Evolutionary conservation across 1,139 yeast species (phyloP).

Genomic region (Geotrichum phurueaensis): DNA sequence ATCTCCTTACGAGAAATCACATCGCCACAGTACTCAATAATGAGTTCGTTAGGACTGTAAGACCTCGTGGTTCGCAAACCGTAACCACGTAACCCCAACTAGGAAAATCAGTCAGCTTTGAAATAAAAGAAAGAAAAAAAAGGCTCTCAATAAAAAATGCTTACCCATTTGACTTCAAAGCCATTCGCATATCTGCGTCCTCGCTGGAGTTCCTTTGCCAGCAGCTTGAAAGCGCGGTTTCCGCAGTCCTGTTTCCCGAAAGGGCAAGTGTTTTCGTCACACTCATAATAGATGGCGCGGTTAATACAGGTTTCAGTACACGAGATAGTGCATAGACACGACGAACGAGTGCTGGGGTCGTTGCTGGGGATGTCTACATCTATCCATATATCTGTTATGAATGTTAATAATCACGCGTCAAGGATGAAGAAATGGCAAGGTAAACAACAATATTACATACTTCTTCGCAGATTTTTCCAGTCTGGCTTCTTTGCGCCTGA

Average conservation of each 20-base stretch:
- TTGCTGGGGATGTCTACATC: conserved; percentile 25
- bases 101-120: background rate
- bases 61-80: conserved; percentile 37
- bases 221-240: conserved; percentile 34
- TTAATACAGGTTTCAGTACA: conserved; percentile 36
- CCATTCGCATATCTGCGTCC: conserved; percentile 32
- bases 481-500: conserved; percentile 26
- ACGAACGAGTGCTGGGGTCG: conserved; percentile 22
- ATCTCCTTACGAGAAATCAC: conserved; percentile 36
- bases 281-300: conserved; percentile 35
- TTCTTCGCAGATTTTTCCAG: conserved; percentile 34
- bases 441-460: conserved; percentile 16
- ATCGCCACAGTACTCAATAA: conserved; percentile 44
- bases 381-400: conserved; percentile 24
- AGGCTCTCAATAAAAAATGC: background rate
- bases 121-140: background rate
- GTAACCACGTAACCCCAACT: conserved; percentile 34
- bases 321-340: conserved; percentile 31
- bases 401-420: background rate
- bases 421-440: background rate
- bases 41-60: conserved; percentile 36
- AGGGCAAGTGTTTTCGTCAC: conserved; percentile 35
- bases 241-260: conserved; percentile 36
- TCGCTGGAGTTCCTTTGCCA: conserved; percentile 21
- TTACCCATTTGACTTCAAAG: conserved; percentile 32